A percentile compares a stretch with the other conserved stretches of the same genome.
phyloP scores from a whole-genome alignment of 129 eudicot genomes.

The Logfia minima region DNA sequence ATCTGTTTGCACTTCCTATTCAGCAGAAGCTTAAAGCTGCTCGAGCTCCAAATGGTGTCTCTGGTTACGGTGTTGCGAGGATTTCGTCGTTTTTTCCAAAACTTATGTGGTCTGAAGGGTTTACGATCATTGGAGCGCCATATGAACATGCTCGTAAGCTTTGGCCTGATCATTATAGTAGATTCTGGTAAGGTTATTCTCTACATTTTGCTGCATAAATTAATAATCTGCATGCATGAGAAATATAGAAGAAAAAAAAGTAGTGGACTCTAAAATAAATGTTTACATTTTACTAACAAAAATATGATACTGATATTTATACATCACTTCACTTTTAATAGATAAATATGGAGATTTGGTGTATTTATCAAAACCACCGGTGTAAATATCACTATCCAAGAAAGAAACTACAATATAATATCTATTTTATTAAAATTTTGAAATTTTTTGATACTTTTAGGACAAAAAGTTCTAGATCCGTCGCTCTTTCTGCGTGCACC shows the following conservation, averaged over 20 bases:
- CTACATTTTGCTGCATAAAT: not conserved
- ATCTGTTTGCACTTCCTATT: constrained; percentile 68
- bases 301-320: no score
- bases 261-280: no score
- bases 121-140: constrained; percentile 74
- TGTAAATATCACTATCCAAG: no score
- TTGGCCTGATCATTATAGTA: constrained; percentile 60
- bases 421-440: not conserved
- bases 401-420: no score
- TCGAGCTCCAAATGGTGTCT: constrained; percentile 51
- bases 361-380: no score
- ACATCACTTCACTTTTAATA: no score
- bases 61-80: constrained; percentile 84
- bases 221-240: not conserved
- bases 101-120: constrained; percentile 92
- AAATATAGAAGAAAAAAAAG: no score
- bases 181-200: constrained; percentile 57
- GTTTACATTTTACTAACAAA: no score
- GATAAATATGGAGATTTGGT: no score
- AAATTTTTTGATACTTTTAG: not conserved
- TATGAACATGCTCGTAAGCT: constrained; percentile 75
- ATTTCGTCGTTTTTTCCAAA: constrained; percentile 78
- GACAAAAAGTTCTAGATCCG: not conserved
- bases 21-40: constrained; percentile 74
- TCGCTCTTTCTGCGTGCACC: not conserved